phyloP scores from a whole-genome alignment of 345 rosid genomes.

The Turnera subulata region DNA sequence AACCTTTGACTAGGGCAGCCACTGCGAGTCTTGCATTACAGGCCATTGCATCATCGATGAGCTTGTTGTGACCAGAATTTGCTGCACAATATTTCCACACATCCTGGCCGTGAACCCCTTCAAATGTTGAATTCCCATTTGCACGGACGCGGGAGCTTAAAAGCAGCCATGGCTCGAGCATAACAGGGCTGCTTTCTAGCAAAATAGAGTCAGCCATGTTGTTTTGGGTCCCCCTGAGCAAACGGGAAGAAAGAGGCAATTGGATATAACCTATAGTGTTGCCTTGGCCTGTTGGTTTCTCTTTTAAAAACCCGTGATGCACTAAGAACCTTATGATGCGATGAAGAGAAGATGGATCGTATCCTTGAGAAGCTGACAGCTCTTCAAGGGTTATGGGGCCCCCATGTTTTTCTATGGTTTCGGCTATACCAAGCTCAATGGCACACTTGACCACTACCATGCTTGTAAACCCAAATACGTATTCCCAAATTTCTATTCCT shows the following conservation, averaged over 20 bases:
- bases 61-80: constrained; percentile 32
- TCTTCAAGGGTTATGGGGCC: constrained; percentile 44
- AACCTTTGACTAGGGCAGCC: constrained; percentile 29
- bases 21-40: constrained; percentile 40
- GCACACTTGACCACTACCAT: constrained; percentile 72
- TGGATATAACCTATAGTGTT: constrained; percentile 29
- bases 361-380: constrained; percentile 45
- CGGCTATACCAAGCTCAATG: constrained; percentile 67
- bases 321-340: constrained; percentile 68
- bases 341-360: constrained; percentile 42
- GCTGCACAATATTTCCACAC: constrained; percentile 40
- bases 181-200: constrained; percentile 42
- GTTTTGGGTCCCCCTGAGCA: constrained; percentile 34
- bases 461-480: constrained; percentile 45
- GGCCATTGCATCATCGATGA: constrained; percentile 66
- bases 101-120: constrained; percentile 45
- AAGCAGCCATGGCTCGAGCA: constrained; percentile 57
- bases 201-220: constrained; percentile 40
- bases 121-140: constrained; percentile 34
- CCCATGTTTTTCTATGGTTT: constrained; percentile 45
- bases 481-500: constrained; percentile 50
- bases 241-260: constrained; percentile 58
- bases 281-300: constrained; percentile 21
- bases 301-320: constrained; percentile 42
- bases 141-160: constrained; percentile 38